Percentiles rank a stretch among this genome's conserved stretches.
Evolutionary conservation across 192 early-diverging fungal species (phyloP).

Genomic region (Linnemannia elongata): DNA sequence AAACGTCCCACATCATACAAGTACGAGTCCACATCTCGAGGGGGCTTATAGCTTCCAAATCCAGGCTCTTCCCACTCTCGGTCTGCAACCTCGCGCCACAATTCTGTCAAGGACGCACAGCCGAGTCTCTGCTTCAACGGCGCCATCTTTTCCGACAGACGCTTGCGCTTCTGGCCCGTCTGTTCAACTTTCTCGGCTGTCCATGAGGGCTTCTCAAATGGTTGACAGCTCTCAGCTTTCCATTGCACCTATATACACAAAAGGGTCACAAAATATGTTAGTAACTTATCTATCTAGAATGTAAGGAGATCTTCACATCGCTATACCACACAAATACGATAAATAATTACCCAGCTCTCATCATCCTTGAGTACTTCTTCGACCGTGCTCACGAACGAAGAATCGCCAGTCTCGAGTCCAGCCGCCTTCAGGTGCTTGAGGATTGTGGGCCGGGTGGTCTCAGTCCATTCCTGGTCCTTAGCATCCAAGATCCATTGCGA

Average conservation of each 20-base stretch:
- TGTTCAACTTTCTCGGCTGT: conserved; percentile 58
- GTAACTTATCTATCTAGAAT: not conserved
- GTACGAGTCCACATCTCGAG: conserved; percentile 36
- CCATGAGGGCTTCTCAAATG: conserved; percentile 73
- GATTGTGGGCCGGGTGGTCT: conserved; percentile 60
- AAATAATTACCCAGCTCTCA: conserved; percentile 72
- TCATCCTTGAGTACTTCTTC: conserved; percentile 80
- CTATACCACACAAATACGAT: not conserved
- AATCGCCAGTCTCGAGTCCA: conserved; percentile 66
- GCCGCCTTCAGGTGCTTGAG: conserved; percentile 65
- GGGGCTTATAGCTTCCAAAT: conserved; percentile 26
- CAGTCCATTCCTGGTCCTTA: conserved; percentile 68
- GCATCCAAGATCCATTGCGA: conserved; percentile 56
- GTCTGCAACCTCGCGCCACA: conserved; percentile 59
- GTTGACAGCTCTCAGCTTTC: conserved; percentile 83
- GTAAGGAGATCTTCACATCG: not conserved
- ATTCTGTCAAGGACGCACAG: conserved; percentile 18
- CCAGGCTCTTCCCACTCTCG: conserved; percentile 40
- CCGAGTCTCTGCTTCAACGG: conserved; percentile 39
- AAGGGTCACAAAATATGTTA: not conserved
- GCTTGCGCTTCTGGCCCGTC: conserved; percentile 29
- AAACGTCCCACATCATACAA: conserved; percentile 43
- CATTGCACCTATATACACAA: conserved; percentile 71
- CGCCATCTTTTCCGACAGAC: conserved; percentile 41
- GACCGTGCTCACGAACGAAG: conserved; percentile 74